phyloP scores from a whole-genome alignment of 305 asterid genomes.

The Ilex paraguariensis region DNA sequence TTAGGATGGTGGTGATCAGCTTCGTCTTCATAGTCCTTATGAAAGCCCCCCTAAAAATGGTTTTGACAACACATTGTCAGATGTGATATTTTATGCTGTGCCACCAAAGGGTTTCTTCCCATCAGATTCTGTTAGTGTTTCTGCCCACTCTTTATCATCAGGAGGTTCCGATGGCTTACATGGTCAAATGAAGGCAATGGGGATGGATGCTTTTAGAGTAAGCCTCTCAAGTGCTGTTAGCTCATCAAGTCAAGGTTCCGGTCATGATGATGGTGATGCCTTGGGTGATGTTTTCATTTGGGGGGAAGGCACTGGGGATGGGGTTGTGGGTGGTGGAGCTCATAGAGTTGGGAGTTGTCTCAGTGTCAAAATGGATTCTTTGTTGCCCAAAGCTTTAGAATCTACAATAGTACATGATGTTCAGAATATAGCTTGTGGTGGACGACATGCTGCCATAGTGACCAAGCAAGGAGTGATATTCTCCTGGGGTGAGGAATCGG shows the following conservation, averaged over 20 bases:
- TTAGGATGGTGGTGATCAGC: slow-evolving; percentile 64
- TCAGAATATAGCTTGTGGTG: slow-evolving; percentile 85
- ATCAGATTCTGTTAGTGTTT: slow-evolving; percentile 63
- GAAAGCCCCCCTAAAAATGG: slow-evolving; percentile 81
- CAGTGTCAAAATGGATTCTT: slow-evolving; percentile 57
- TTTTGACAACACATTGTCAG: slow-evolving; percentile 62
- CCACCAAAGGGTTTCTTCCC: slow-evolving; percentile 77
- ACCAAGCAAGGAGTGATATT: slow-evolving; percentile 86
- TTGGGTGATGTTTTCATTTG: slow-evolving; percentile 87
- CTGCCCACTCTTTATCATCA: slow-evolving; percentile 71
- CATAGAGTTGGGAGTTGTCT: slow-evolving; percentile 44
- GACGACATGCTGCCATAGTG: slow-evolving; percentile 69
- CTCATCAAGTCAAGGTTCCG: slow-evolving; percentile 93
- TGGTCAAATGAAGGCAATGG: slow-evolving; percentile 65
- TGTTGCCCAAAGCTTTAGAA: slow-evolving; percentile 79
- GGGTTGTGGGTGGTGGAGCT: slow-evolving; percentile 69
- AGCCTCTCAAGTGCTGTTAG: slow-evolving; percentile 96
- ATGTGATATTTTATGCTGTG: slow-evolving; percentile 44
- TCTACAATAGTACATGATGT: slow-evolving; percentile 83
- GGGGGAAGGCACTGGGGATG: slow-evolving; percentile 89
- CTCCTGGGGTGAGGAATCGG: slow-evolving; percentile 89
- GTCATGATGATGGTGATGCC: slow-evolving; percentile 88
- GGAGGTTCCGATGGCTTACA: slow-evolving; percentile 76
- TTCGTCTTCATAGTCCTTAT: slow-evolving; percentile 64
- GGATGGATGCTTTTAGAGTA: slow-evolving; percentile 81